Evolutionary conservation across 345 rosid species (phyloP), one percentile per base, ranked within the genome.

Genomic region (Adansonia digitata): DNA sequence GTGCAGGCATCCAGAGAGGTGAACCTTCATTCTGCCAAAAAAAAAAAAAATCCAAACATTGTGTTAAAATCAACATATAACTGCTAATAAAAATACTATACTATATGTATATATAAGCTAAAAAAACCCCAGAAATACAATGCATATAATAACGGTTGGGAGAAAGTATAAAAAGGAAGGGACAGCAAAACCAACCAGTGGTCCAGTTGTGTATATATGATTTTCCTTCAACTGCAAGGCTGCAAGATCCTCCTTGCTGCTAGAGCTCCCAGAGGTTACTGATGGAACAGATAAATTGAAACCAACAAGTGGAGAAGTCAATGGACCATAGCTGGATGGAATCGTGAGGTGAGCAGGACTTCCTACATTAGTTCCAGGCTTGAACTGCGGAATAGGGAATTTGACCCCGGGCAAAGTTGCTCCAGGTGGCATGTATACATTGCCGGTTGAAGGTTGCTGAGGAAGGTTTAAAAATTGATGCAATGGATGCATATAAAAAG

Each of bases 401-500:
- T 88, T 85, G 82, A 81, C 83, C 22, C 88, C 90, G 37, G 85
- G 79, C 5, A 87, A 83, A 81, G 86, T 82, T 78, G 80, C 83
- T 11, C 61, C 90, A 20, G 85, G 79, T 2, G 90, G 82, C 46
- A 84, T 51, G 75, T 85, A 85, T 31, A 88, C 43, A 69, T 82
- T 88, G 22, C 87, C 88, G 43, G 89, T 67, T 42, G 87, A 74
- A 67, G 89, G 87, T 81, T 85, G 95, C 75, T 88, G 98, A 49
- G 91, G 84, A 20, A 89, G 92, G 83, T 74, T 77, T 60, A 91
- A 52, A 77, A 84, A 84, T 77, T 85, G 98, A 71, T 86, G 94
- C 66, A 88, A 82, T 24, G 88, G 83, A 35, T 88, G 93, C 78
- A 91, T 46, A 77, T 83, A 88, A 71, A 72, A 82, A 2, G 97